These are phyloP conservation scores for Phylloporus sp. DNA, from an alignment of 768 basidiomycete species.

Conservation along the genomic window DNA sequence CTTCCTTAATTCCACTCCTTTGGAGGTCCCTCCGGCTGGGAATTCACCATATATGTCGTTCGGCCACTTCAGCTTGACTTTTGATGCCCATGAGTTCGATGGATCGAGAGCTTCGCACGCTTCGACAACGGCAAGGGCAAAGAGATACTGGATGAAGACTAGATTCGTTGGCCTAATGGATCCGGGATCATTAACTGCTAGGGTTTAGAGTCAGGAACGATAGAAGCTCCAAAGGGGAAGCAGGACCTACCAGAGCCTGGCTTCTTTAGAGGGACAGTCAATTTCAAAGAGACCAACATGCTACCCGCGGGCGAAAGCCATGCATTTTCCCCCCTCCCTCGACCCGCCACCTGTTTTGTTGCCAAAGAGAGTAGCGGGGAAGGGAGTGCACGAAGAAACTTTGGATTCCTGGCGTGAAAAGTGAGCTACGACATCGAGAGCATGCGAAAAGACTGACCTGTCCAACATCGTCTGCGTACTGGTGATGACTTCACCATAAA, in stretches of 20 bases:
- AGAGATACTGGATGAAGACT: constrained; percentile 93
- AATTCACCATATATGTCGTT: constrained; percentile 86
- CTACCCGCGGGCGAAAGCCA: constrained; percentile 94
- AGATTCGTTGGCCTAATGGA: constrained; percentile 47
- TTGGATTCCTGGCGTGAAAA: constrained; percentile 62
- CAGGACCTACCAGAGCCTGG: constrained; percentile 4
- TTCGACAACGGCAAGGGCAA: constrained; percentile 84
- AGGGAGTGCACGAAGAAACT: constrained; percentile 63
- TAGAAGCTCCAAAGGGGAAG: neutral
- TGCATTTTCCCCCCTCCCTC: constrained; percentile 83
- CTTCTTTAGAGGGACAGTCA: constrained; percentile 20
- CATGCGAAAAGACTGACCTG: constrained; percentile 50
- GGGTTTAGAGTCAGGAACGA: neutral
- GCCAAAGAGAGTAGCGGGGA: constrained; percentile 80
- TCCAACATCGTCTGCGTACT: constrained; percentile 95
- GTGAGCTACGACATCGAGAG: neutral
- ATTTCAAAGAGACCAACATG: constrained; percentile 55
- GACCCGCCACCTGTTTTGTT: constrained; percentile 80
- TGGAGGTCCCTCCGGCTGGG: constrained; percentile 33
- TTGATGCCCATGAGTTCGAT: constrained; percentile 41
- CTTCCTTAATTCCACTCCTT: constrained; percentile 55
- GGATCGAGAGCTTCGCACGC: constrained; percentile 65
- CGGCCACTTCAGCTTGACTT: constrained; percentile 90
- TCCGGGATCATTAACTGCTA: constrained; percentile 1
- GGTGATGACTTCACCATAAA: constrained; percentile 88